Base-by-base conservation (phyloP, 1,139 yeast genomes). In the Kluyveromyces marxianus region DNA sequence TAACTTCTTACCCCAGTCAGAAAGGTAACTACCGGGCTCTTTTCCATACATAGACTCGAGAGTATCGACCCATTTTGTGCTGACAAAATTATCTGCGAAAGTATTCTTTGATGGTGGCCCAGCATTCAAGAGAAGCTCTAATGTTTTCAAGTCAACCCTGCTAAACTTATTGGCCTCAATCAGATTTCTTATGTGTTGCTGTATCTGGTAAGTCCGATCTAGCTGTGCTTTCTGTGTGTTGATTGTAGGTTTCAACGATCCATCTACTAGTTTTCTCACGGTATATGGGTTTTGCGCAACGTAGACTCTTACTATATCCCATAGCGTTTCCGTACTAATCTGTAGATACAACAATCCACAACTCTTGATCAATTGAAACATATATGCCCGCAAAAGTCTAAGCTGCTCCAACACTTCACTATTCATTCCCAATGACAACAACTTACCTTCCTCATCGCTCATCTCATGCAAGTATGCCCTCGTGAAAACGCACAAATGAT, bases 371-470 rank as follows among this genome's bases (percentile, higher is more conserved):
- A 78, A 66, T 37, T 70, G 72, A 48, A 82, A 77, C 2, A 83
- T 76, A 57, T 74, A 70, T 0, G 69, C 60, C 54, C 80, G 70
- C 38, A 84, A 62, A 2, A 60, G 48, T 8, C 68, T 67, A 35
- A 80, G 73, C 56, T 81, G 81, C 42, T 67, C 66, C 31, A 70
- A 66, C 37, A 84, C 84, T 46, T 81, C 87, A 3, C 83, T 81
- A 56, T 84, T 84, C 29, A 80, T 75, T 2, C 92, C 94, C 41
- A 84, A 64, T 1, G 88, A 79, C 43, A 83, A 73, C 4, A 83
- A 72, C 59, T 75, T 77, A 6, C 75, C 71, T 37, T 75, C 66
- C 52, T 84, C 90, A 25, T 71, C 75, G 2, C 79, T 70, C 10
- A 82, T 78, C 59, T 84, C 92, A 44, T 63, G 64, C 7, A 84